Conservation (phyloP, 768 basidiomycete genomes). For the Lactarius deliciosus region DNA sequence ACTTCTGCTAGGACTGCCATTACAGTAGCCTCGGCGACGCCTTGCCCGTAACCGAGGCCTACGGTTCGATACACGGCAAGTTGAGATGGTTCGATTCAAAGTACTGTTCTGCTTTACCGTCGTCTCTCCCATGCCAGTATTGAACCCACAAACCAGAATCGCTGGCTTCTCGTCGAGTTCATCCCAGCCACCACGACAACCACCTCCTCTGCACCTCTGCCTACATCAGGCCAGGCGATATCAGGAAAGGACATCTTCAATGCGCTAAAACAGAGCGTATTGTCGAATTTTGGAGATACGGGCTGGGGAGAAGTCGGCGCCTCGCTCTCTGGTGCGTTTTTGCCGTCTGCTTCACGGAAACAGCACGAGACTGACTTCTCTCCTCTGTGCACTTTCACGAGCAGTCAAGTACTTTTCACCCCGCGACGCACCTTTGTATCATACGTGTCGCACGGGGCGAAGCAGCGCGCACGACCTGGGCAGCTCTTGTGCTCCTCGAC, state of each 20-base stretch:
- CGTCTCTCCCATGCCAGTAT: not conserved
- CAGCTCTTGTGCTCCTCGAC: constrained; percentile 68
- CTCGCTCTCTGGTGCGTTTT: constrained; percentile 61
- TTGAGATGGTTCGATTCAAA: constrained; percentile 24
- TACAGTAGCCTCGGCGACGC: not conserved
- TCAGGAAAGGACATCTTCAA: constrained; percentile 67
- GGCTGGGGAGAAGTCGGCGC: constrained; percentile 83
- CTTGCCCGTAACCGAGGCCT: no score
- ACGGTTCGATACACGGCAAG: constrained; percentile 7
- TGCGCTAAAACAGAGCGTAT: constrained; percentile 66
- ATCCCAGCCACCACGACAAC: constrained; percentile 52
- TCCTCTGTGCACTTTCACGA: not conserved
- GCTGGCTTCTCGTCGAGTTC: constrained; percentile 88
- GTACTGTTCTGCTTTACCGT: not conserved
- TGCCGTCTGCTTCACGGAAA: not conserved
- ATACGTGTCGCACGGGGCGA: constrained; percentile 76
- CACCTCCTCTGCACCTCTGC: constrained; percentile 52
- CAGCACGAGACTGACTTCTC: not conserved
- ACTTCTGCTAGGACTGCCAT: not conserved
- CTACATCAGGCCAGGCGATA: constrained; percentile 45
- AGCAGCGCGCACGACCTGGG: constrained; percentile 79
- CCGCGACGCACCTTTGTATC: constrained; percentile 79
- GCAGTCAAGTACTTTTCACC: constrained; percentile 89
- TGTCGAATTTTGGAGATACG: constrained; percentile 76
- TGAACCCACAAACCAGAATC: constrained; percentile 53